Base-by-base conservation (phyloP, 306 rosid genomes). In the Sicyos baderoa region DNA sequence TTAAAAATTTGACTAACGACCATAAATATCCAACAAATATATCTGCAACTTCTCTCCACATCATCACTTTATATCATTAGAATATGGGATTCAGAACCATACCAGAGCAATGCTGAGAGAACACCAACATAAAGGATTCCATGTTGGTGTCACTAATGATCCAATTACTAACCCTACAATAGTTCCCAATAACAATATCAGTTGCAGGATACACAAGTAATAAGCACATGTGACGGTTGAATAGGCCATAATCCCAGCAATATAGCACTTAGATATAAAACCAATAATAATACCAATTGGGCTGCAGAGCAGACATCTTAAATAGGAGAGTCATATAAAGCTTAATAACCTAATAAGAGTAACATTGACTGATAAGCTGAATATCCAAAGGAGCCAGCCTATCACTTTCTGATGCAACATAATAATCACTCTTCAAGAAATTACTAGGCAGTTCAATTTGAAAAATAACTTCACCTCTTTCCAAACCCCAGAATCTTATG, bases 101-200 rank as follows among this genome's bases (percentile, higher is more conserved):
- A 93, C 98, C 97, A 84, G 88, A 74, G 87, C 76, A 70, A 82
- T 51, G 95, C 83, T 84, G 92, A 79, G 83, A 87, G 81, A 86
- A 86, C 91, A 92, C 96, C 95, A 92, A 91, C 97, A 91, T 78
- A 83, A 84, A 78, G 77, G 75, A 85, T 82, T 80, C 86, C 82
- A 83, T 87, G 91, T 86, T 92, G 88, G 93, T 89, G 95, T 40
- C 84, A 92, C 98, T 77, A 87, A 79, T 72, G 81, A 81, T 86
- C 95, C 93, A 79, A 83, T 54, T 88, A 91, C 74, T 89, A 89
- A 93, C 85, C 96, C 95, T 88, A 89, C 95, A 89, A 85, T 66
- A 86, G 80, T 88, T 77, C 93, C 83, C 91, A 86, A 86, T 83
- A 82, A 86, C 74, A 86, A 79, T 50, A 85, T 86, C 88, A 86